Conservation (phyloP, 2,329 filamentous ascomycete genomes). For the Sporothrix sp. region DNA sequence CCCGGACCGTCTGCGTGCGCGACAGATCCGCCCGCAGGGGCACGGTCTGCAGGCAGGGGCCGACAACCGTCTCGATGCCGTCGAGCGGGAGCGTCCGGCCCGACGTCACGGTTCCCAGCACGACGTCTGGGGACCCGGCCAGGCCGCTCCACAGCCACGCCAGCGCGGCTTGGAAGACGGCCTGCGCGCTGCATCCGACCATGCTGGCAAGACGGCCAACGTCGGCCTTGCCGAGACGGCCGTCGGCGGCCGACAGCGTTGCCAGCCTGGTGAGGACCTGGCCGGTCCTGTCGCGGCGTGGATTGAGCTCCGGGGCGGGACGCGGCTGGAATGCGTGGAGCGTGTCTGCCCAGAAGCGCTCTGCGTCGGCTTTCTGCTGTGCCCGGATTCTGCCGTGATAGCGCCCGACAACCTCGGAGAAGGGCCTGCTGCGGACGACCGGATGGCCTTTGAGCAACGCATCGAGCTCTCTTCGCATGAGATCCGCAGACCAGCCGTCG, state of each 20-base stretch:
- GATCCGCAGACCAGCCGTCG: slow-evolving; percentile 86
- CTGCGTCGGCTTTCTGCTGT: slow-evolving; percentile 30
- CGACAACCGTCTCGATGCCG: slow-evolving; percentile 62
- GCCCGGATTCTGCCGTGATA: slow-evolving; percentile 27
- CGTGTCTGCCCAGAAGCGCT: slow-evolving; percentile 60
- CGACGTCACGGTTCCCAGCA: slow-evolving; percentile 72
- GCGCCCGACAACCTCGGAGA: slow-evolving; percentile 46
- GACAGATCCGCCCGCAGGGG: slow-evolving; percentile 58
- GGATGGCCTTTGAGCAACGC: slow-evolving; percentile 30
- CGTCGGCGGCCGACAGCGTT: slow-evolving; percentile 25
- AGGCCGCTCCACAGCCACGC: slow-evolving; percentile 57
- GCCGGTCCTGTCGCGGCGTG: slow-evolving; percentile 12
- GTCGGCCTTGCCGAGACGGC: slow-evolving; percentile 22
- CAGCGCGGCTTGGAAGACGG: slow-evolving; percentile 66
- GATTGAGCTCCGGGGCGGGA: slow-evolving; percentile 49
- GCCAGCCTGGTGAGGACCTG: slow-evolving; percentile 20
- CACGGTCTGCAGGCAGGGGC: slow-evolving; percentile 68
- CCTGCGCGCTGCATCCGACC: slow-evolving; percentile 51
- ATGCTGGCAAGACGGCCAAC: slow-evolving; percentile 29
- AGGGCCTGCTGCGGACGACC: slow-evolving; percentile 43
- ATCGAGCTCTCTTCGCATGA: slow-evolving; percentile 59
- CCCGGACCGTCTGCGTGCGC: slow-evolving; percentile 39
- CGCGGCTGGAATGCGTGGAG: slow-evolving; percentile 47
- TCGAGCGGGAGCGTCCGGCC: slow-evolving; percentile 65
- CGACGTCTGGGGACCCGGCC: slow-evolving; percentile 53